Conservation (phyloP, 106 monocot genomes). For the Phalaenopsis equestris region DNA sequence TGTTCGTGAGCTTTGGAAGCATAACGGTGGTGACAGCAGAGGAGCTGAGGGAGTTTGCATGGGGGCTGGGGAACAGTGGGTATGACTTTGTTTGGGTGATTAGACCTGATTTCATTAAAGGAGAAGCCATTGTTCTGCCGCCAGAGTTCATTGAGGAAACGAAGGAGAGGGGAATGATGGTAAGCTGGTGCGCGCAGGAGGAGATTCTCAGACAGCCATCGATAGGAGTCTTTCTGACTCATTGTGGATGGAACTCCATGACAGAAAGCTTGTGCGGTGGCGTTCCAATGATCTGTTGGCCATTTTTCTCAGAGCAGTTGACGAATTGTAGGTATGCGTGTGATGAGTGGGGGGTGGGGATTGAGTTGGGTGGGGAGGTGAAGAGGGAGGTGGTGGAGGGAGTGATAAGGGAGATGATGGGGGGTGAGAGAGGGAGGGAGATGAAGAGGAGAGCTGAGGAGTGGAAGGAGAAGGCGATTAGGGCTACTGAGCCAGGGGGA, state of each 20-base stretch:
- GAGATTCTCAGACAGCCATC: slow-evolving; percentile 25
- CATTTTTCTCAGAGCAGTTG: slow-evolving; percentile 42
- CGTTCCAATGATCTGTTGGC: slow-evolving; percentile 51
- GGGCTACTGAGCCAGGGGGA: neutral
- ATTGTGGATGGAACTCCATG: slow-evolving; percentile 81
- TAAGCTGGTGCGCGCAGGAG: slow-evolving; percentile 11
- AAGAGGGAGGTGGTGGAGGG: slow-evolving; percentile 9
- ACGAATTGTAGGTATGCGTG: slow-evolving; percentile 37
- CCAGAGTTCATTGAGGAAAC: neutral
- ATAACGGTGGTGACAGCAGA: neutral
- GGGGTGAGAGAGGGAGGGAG: slow-evolving; percentile 4
- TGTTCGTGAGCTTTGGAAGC: slow-evolving; percentile 6
- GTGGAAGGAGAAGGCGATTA: slow-evolving; percentile 13
- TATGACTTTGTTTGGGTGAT: slow-evolving; percentile 13
- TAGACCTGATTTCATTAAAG: slow-evolving; percentile 15
- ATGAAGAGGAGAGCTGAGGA: slow-evolving; percentile 6
- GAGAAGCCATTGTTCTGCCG: neutral
- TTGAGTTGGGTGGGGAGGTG: slow-evolving; percentile 3
- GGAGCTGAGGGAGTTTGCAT: slow-evolving; percentile 5
- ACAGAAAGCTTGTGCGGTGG: slow-evolving; percentile 37
- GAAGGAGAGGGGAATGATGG: neutral
- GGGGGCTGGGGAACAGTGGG: neutral
- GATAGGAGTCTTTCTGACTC: slow-evolving; percentile 47
- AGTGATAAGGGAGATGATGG: neutral
- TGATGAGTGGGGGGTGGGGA: slow-evolving; percentile 4